Base-by-base conservation (phyloP, 352 stramenopile genomes). In the Saprolegnia parasitica region DNA sequence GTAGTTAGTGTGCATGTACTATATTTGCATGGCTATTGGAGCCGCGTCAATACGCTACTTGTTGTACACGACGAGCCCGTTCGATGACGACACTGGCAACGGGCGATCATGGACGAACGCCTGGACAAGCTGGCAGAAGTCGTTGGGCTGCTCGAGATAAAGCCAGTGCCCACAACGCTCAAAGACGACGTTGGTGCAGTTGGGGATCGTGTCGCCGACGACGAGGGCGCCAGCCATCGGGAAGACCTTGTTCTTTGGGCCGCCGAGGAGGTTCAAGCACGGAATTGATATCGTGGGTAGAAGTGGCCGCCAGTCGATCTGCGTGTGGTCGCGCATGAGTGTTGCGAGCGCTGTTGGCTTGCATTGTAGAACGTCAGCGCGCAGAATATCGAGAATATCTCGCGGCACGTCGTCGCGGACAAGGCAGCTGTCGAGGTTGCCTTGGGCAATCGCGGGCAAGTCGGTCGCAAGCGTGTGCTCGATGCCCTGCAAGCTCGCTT, bases 271-370 rank as follows among this genome's bases (percentile, higher is more conserved):
- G 37, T 70, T 70, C 11, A 70, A 32, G 26, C 63, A 70, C 13
- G 63, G 63, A 42, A 70, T 70, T 6, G 42, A n/a, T 32, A 70
- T 70, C 2, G 49, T 60, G 9, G 45, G 63, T 15, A 70, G 54
- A 9, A 70, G 40, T 46, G 63, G 37, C n/a, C 63, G 63, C 63
- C 63, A 70, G 40, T 70, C 63, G 46, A 70, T 47, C 54, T 70
- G 63, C n/a, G 63, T 70, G 40, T 63, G 63, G 39, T 70, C 63
- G 10, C 63, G 49, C 54, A 70, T 70, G 18, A 70, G 23, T 21
- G 58, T 67, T 0, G 58, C 58, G 37, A 67, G 26, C 9, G 40
- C 58, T 16, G 58, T 67, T 5, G 40, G 58, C 35, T 56, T 55
- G 23, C 40, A 54, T 35, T 42, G 39, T 4, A 56, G 58, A 13